phyloP scores from a whole-genome alignment of 208 protist genomes.

The Leptomonas pyrrhocoris region DNA sequence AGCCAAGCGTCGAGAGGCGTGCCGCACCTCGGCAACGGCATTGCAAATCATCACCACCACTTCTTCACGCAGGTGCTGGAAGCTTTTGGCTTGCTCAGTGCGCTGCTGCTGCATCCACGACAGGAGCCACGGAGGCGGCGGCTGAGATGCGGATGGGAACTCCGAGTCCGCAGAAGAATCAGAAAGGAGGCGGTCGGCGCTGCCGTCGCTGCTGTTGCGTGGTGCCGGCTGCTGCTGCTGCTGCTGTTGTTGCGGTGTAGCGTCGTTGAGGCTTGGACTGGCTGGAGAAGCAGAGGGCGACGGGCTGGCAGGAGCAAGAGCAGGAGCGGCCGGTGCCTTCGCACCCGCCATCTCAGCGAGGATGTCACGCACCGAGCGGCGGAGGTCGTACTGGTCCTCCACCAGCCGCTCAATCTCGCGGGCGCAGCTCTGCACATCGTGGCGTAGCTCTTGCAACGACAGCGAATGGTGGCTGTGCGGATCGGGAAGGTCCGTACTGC shows the following conservation, averaged over 20 bases:
- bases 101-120: conserved; percentile 13
- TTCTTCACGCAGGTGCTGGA: conserved; percentile 31
- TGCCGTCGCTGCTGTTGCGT: neutral
- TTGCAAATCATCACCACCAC: conserved; percentile 25
- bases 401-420: conserved; percentile 37
- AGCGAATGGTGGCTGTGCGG: neutral
- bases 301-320: neutral
- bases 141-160: neutral
- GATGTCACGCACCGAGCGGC: conserved; percentile 12
- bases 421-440: conserved; percentile 40
- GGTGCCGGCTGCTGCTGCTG: neutral
- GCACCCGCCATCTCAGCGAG: neutral
- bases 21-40: conserved; percentile 10
- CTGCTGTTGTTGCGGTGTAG: neutral
- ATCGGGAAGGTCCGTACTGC: neutral
- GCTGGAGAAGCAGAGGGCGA: neutral
- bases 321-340: neutral
- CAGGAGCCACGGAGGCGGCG: conserved; percentile 18
- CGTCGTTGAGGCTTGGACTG: neutral
- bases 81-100: neutral
- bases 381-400: conserved; percentile 36
- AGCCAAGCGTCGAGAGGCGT: neutral
- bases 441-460: conserved; percentile 22
- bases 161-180: neutral
- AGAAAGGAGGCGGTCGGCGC: neutral